These are phyloP conservation scores for Starmerella floricola DNA, from an alignment of 805 yeast species.

Conservation along the genomic window DNA sequence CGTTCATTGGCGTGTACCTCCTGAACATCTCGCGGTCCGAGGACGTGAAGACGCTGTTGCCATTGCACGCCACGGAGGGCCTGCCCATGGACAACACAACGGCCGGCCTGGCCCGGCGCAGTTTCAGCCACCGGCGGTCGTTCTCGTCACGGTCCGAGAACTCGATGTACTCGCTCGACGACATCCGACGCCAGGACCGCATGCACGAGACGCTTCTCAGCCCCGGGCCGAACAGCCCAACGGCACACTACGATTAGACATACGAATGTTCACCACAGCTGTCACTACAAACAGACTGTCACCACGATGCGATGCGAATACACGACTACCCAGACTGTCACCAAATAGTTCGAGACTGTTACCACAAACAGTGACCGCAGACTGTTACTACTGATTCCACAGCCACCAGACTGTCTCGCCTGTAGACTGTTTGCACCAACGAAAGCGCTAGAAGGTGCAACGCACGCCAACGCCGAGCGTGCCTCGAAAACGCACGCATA, in stretches of 20 bases:
- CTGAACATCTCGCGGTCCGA: constrained; percentile 59
- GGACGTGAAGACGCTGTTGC: constrained; percentile 25
- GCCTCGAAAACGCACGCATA: no score
- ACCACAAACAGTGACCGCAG: no score
- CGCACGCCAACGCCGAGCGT: no score
- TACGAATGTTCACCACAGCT: not conserved
- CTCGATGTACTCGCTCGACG: constrained; percentile 12
- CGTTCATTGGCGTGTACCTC: constrained; percentile 76
- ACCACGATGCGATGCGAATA: not conserved
- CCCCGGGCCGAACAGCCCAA: constrained; percentile 5
- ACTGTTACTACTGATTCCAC: no score
- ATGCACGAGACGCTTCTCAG: constrained; percentile 17
- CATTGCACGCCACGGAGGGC: constrained; percentile 49
- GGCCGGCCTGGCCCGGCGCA: constrained; percentile 63
- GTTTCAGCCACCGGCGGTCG: constrained; percentile 40
- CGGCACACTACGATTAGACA: constrained; percentile 4
- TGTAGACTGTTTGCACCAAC: no score
- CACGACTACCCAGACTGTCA: not conserved
- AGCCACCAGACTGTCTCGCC: no score
- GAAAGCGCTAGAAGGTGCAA: no score
- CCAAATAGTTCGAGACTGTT: no score
- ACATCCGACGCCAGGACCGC: constrained; percentile 9
- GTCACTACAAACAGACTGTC: not conserved
- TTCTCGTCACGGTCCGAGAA: constrained; percentile 8
- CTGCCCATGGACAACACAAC: constrained; percentile 78